Evolutionary conservation across 192 early-diverging fungal genomes (phyloP).

Genomic region (Piromyces sp.): DNA sequence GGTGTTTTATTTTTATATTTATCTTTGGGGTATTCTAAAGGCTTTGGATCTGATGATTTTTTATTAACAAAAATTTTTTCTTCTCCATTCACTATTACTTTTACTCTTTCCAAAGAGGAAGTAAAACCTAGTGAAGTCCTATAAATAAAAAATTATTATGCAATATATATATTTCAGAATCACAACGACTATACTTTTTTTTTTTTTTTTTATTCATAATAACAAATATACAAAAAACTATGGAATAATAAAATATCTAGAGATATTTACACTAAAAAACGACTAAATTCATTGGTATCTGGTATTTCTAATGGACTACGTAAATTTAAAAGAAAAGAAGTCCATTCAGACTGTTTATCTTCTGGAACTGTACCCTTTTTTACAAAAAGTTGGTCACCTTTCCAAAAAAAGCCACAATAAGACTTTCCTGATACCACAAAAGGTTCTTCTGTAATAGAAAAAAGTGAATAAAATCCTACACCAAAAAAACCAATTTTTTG

Average conservation of each 20-base stretch:
- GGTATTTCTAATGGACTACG: conserved; percentile 61
- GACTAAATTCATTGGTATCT: conserved; percentile 36
- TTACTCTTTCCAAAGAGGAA: not conserved
- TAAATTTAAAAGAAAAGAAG: conserved; percentile 56
- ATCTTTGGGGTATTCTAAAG: not conserved
- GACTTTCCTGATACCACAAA: conserved; percentile 55
- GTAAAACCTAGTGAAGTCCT: not conserved
- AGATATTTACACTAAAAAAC: conserved; percentile 25
- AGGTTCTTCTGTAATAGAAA: conserved; percentile 76
- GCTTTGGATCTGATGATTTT: not conserved
- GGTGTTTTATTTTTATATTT: not conserved
- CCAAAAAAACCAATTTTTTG: conserved; percentile 63
- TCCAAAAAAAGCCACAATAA: conserved; percentile 80
- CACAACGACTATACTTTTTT: too few species aligned
- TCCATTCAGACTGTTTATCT: conserved; percentile 32
- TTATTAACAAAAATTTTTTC: not conserved
- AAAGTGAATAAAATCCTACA: conserved; percentile 74
- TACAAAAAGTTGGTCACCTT: conserved; percentile 68
- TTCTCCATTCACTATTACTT: not conserved
- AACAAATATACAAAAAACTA: too few species aligned
- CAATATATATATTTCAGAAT: too few species aligned
- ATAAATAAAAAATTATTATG: not conserved
- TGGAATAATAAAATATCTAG: too few species aligned
- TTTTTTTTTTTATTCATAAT: too few species aligned
- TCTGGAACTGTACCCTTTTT: conserved; percentile 37